phyloP scores from a whole-genome alignment of 140 eudicot species.

The Cichorium intybus region DNA sequence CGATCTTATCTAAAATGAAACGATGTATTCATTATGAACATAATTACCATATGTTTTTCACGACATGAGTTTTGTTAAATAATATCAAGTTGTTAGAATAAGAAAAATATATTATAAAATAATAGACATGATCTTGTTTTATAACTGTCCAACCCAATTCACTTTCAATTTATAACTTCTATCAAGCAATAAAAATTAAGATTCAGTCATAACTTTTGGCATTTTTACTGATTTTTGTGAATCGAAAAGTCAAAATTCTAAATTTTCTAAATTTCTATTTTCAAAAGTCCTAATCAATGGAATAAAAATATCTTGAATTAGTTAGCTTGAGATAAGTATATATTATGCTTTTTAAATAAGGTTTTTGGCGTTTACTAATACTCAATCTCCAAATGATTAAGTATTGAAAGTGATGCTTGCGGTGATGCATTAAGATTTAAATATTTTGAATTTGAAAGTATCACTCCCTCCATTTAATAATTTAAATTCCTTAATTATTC shows the following conservation, averaged over 20 bases:
- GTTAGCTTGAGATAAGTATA: slow-evolving; percentile 16
- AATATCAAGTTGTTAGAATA: too few relatives aligned
- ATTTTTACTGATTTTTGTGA: not conserved
- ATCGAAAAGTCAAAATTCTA: not conserved
- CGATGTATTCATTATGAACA: too few relatives aligned
- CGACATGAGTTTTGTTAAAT: too few relatives aligned
- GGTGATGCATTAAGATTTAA: not conserved
- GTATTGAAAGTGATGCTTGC: slow-evolving; percentile 3
- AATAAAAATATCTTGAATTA: slow-evolving; percentile 1
- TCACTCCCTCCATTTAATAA: not conserved
- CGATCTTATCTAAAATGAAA: too few relatives aligned
- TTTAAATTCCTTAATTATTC: too few relatives aligned
- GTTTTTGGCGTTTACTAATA: not conserved
- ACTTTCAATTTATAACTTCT: too few relatives aligned
- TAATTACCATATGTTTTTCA: too few relatives aligned
- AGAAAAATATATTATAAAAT: too few relatives aligned
- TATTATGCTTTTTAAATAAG: not conserved
- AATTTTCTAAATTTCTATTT: not conserved
- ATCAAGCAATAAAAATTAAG: too few relatives aligned
- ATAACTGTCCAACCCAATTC: too few relatives aligned
- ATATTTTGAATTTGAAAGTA: not conserved
- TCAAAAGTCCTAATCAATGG: not conserved
- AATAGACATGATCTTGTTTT: too few relatives aligned
- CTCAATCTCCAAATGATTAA: slow-evolving; percentile 12
- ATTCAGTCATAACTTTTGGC: too few relatives aligned